A percentile compares a stretch with the other conserved stretches of the same genome.
Evolutionary conservation across 495 filamentous ascomycete species (phyloP).

Genomic region (Halenospora varia): DNA sequence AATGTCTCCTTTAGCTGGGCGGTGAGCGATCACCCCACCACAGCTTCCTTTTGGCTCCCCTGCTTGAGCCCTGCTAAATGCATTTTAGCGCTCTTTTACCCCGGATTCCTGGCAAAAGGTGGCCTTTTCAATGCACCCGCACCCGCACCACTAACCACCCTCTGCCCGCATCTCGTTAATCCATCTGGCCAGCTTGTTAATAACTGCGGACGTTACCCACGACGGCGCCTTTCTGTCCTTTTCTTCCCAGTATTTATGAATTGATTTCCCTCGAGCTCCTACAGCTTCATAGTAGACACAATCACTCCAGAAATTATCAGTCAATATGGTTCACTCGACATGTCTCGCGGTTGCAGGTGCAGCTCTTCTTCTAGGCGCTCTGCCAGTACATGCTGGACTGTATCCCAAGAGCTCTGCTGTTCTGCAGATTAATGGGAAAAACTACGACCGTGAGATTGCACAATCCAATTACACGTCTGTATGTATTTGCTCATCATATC

Average conservation of each 20-base stretch:
- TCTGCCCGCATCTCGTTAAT: too few species aligned
- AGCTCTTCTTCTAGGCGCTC: constrained; percentile 51
- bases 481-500: constrained; percentile 44
- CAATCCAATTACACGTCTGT: constrained; percentile 91
- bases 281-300: constrained; percentile 20
- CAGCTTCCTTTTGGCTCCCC: not conserved
- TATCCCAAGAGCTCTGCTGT: constrained; percentile 89
- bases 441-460: constrained; percentile 79
- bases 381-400: constrained; percentile 63
- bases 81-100: constrained; percentile 13
- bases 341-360: constrained; percentile 38
- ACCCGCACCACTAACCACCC: too few species aligned
- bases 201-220: not conserved
- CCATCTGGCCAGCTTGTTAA: constrained; percentile 22
- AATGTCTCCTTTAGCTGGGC: not conserved
- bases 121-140: constrained; percentile 10
- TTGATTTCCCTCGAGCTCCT: constrained; percentile 14
- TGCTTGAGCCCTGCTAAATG: not conserved
- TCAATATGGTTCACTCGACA: constrained; percentile 21
- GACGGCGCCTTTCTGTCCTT: not conserved
- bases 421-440: constrained; percentile 77
- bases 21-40: not conserved
- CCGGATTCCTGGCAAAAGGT: constrained; percentile 19
- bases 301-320: not conserved
- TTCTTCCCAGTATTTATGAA: not conserved